These are phyloP conservation scores for Penicilliopsis zonata DNA, from an alignment of 495 filamentous ascomycete species.

Conservation along the genomic window DNA sequence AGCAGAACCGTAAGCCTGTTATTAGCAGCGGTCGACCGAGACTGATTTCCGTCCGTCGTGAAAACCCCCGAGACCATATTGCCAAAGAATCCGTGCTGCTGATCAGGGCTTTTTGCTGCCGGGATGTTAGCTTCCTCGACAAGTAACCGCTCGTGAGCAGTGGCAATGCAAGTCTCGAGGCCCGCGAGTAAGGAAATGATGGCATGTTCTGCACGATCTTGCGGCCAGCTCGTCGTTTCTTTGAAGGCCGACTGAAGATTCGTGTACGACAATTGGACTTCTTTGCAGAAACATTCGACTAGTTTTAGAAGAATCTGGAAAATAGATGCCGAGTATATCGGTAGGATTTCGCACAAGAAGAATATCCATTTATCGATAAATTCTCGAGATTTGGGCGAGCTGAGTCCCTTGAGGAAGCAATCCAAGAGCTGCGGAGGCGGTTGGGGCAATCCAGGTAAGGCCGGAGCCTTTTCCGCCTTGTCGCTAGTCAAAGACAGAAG, in stretches of 20 bases:
- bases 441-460: constrained; percentile 20
- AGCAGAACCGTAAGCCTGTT: constrained; percentile 84
- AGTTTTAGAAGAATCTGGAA: constrained; percentile 86
- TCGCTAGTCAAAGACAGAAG: constrained; percentile 37
- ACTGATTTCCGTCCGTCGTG: constrained; percentile 61
- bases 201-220: constrained; percentile 32
- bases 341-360: constrained; percentile 75
- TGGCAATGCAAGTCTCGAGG: constrained; percentile 79
- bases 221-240: constrained; percentile 29
- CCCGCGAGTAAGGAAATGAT: constrained; percentile 71
- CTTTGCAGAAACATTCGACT: constrained; percentile 74
- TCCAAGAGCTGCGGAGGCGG: constrained; percentile 70
- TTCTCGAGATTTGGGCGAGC: constrained; percentile 57
- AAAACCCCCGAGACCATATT: constrained; percentile 96
- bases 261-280: constrained; percentile 61
- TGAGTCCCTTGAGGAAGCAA: constrained; percentile 72
- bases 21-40: constrained; percentile 72
- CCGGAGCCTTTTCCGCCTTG: constrained; percentile 26
- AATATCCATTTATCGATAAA: constrained; percentile 85
- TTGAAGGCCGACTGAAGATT: constrained; percentile 38
- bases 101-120: constrained; percentile 65
- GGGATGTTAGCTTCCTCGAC: constrained; percentile 59
- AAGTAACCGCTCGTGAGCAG: constrained; percentile 73
- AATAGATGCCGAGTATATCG: constrained; percentile 66
- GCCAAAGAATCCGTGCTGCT: constrained; percentile 84